These are phyloP conservation scores for Laguncularia racemosa DNA, from an alignment of 345 rosid genomes.

Conservation along the genomic window DNA sequence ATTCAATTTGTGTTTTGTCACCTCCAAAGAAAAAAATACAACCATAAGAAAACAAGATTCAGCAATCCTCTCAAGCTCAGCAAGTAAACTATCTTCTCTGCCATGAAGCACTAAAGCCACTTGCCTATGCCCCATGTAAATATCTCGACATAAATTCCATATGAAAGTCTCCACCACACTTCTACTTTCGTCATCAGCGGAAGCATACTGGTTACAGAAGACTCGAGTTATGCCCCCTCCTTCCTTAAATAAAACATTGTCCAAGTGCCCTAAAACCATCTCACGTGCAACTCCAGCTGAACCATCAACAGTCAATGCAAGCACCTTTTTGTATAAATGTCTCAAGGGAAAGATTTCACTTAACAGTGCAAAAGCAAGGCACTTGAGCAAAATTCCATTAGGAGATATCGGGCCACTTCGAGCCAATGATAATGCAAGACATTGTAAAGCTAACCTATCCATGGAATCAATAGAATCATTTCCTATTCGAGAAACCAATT, in stretches of 20 bases:
- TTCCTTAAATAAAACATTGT: constrained; percentile 59
- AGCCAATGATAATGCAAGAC: constrained; percentile 67
- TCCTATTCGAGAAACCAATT: constrained; percentile 30
- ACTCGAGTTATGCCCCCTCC: constrained; percentile 69
- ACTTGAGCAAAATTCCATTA: constrained; percentile 37
- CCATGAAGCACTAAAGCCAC: constrained; percentile 58
- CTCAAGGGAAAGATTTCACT: constrained; percentile 63
- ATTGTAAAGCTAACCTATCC: constrained; percentile 43
- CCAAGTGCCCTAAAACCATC: constrained; percentile 48
- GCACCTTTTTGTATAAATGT: constrained; percentile 37
- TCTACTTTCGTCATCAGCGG: constrained; percentile 55
- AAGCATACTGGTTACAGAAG: constrained; percentile 70
- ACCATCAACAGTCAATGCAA: constrained; percentile 17
- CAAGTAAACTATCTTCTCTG: constrained; percentile 43
- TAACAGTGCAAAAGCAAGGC: constrained; percentile 64
- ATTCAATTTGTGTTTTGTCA: constrained; percentile 56
- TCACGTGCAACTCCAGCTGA: constrained; percentile 18
- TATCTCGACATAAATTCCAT: constrained; percentile 72
- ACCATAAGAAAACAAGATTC: constrained; percentile 94
- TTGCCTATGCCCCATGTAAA: constrained; percentile 63
- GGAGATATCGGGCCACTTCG: constrained; percentile 61
- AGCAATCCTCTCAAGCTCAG: constrained; percentile 68
- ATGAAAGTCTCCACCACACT: constrained; percentile 51
- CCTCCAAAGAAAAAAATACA: constrained; percentile 67
- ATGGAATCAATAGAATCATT: constrained; percentile 14